Evolutionary conservation across 2,329 filamentous ascomycete genomes (phyloP).

Genomic region (Ophiostoma sp.): DNA sequence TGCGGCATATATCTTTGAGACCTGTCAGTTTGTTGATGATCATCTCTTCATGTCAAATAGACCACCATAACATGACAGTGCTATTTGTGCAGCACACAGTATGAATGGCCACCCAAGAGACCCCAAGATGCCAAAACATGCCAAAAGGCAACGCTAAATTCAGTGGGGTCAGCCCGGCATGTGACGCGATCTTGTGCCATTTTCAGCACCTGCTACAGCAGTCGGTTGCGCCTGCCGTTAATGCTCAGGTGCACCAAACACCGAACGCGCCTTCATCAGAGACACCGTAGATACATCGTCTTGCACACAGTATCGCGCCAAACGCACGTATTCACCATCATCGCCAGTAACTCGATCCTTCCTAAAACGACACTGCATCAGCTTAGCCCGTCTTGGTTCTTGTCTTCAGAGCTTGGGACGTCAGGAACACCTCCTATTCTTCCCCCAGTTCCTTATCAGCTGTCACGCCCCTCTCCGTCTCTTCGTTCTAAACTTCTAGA

Average conservation of each 20-base stretch:
- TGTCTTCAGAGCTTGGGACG: not conserved
- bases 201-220: not conserved
- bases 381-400: not conserved
- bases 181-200: constrained; percentile 11
- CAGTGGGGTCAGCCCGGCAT: not conserved
- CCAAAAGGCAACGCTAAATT: not conserved
- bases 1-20: not conserved
- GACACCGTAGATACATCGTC: not conserved
- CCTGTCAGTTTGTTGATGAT: not conserved
- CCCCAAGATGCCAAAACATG: not conserved
- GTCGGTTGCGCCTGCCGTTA: not conserved
- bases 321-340: not conserved
- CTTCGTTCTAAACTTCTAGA: not conserved
- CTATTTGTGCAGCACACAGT: not conserved
- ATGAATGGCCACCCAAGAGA: not conserved
- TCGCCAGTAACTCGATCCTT: not conserved
- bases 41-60: not conserved
- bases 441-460: not conserved
- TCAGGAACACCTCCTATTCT: constrained; percentile 11
- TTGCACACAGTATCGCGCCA: not conserved
- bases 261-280: not conserved
- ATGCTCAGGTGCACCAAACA: not conserved
- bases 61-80: not conserved
- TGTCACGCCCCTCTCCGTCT: not conserved
- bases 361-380: not conserved